Conservation (phyloP, 495 filamentous ascomycete species). For the Articulospora tetracladia region DNA sequence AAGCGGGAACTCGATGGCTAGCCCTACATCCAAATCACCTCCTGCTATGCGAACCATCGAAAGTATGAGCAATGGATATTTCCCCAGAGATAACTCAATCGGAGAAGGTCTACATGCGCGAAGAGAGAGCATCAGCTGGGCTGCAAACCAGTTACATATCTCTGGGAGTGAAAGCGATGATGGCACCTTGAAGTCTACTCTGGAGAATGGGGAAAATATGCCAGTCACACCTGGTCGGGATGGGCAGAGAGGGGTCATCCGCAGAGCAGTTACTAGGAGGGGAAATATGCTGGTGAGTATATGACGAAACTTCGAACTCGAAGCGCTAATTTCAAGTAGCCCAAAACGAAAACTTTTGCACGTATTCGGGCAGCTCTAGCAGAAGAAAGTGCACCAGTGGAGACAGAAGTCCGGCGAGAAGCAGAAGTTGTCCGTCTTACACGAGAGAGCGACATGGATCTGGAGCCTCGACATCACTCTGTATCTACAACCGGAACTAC, state of each 20-base stretch:
- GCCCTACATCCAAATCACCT: slow-evolving; percentile 59
- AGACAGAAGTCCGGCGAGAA: slow-evolving; percentile 85
- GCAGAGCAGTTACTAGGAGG: slow-evolving; percentile 74
- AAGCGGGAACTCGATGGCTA: slow-evolving; percentile 66
- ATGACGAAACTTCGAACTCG: neutral
- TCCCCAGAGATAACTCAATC: slow-evolving; percentile 39
- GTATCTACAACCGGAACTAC: slow-evolving; percentile 45
- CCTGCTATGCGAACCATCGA: slow-evolving; percentile 48
- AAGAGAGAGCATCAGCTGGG: slow-evolving; percentile 80
- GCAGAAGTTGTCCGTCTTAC: slow-evolving; percentile 94
- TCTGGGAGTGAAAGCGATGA: slow-evolving; percentile 82
- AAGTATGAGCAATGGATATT: slow-evolving; percentile 46
- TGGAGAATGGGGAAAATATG: slow-evolving; percentile 42
- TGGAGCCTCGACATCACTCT: slow-evolving; percentile 29
- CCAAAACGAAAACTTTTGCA: slow-evolving; percentile 93
- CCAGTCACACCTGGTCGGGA: slow-evolving; percentile 39
- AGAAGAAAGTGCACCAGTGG: slow-evolving; percentile 83
- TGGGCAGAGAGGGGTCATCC: slow-evolving; percentile 49
- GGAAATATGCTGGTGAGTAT: slow-evolving; percentile 78
- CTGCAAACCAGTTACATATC: slow-evolving; percentile 80
- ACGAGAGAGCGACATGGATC: slow-evolving; percentile 64
- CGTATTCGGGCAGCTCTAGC: slow-evolving; percentile 84
- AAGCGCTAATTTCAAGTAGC: slow-evolving; percentile 36
- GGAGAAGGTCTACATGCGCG: slow-evolving; percentile 47
- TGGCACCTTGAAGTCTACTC: slow-evolving; percentile 45